Base-by-base conservation (phyloP, 805 yeast species). In the Metschnikowia reukaufii region DNA sequence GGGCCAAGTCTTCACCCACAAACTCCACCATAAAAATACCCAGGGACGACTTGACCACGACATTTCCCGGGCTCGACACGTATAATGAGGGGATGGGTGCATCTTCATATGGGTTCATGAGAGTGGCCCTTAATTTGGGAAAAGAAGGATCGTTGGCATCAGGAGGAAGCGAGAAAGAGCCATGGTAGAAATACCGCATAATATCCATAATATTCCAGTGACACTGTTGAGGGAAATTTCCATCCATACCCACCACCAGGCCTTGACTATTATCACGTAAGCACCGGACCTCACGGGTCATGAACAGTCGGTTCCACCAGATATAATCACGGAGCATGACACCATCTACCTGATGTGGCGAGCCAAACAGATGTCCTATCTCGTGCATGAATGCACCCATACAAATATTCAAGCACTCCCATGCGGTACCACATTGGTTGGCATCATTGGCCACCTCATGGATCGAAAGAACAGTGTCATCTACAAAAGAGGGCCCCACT, bases 311-410 rank as follows among this genome's bases (percentile, higher is more conserved):
- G 64, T 90, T 86, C 75, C 89, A 79, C 48, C 84, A 80, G 17
- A 83, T 73, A 62, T 91, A 94, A 48, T 86, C 96, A 48, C 97
- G 74, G 32, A 89, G 67, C 98, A 92, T 94, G 21, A 92, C 86
- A 16, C 98, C 98, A 54, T 76, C 72, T 12, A 83, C 86, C 64
- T 90, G 94, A 66, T 92, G 98, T 0, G 98, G 97, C 53, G 92
- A 86, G 0, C 97, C 96, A 35, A 92, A 71, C 21, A 81, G 69
- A 63, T 92, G 98, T 1, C 99, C 98, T 42, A 92, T 84, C 62
- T 92, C 98, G 65, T 92, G 98, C 85, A 91, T 76, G 57, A 90
- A 91, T 0, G 98, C 97, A 37, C 99, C 98, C 57, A 88, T 62
- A 1, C 97, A 88, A 31, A 92, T 78, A 49, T 86, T 85, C 37